Conservation (phyloP, 139 green algal genomes). For the Zygnema cylindricum region DNA sequence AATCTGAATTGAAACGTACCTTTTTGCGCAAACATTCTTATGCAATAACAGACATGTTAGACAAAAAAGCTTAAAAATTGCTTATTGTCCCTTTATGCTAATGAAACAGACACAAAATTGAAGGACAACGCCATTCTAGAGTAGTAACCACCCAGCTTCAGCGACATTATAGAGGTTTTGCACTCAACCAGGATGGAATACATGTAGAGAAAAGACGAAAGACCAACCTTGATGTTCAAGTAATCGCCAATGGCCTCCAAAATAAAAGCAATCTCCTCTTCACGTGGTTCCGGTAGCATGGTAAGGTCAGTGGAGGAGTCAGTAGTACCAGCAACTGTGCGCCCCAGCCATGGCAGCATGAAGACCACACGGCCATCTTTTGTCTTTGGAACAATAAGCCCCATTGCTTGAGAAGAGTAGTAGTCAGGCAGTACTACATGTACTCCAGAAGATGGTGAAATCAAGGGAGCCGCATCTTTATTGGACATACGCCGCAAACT, state of each 20-base stretch:
- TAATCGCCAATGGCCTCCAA: slow-evolving; percentile 86
- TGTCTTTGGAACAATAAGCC: slow-evolving; percentile 98
- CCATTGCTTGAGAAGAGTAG: slow-evolving; percentile 78
- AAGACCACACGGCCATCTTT: slow-evolving; percentile 96
- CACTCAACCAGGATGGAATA: too few species aligned
- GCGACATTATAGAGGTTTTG: too few species aligned
- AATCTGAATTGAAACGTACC: too few species aligned
- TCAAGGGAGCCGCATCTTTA: slow-evolving; percentile 67
- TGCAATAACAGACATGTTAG: too few species aligned
- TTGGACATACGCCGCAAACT: slow-evolving; percentile 67
- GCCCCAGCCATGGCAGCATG: slow-evolving; percentile 83
- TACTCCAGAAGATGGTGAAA: slow-evolving; percentile 81
- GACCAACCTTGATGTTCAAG: slow-evolving; percentile 86
- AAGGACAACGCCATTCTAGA: too few species aligned
- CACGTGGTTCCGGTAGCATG: slow-evolving; percentile 71
- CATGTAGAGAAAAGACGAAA: too few species aligned
- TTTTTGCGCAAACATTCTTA: too few species aligned
- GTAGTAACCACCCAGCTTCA: too few species aligned
- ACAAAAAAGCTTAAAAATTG: too few species aligned
- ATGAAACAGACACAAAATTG: too few species aligned
- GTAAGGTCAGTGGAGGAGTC: slow-evolving; percentile 74
- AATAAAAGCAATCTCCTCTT: slow-evolving; percentile 95
- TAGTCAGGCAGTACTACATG: slow-evolving; percentile 96
- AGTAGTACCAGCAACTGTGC: slow-evolving; percentile 93
- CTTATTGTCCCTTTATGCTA: too few species aligned